Evolutionary conservation across 1,284 basidiomycete species (phyloP), one percentile per base, ranked within the genome.

Genomic region (Hortiboletus rubellus): DNA sequence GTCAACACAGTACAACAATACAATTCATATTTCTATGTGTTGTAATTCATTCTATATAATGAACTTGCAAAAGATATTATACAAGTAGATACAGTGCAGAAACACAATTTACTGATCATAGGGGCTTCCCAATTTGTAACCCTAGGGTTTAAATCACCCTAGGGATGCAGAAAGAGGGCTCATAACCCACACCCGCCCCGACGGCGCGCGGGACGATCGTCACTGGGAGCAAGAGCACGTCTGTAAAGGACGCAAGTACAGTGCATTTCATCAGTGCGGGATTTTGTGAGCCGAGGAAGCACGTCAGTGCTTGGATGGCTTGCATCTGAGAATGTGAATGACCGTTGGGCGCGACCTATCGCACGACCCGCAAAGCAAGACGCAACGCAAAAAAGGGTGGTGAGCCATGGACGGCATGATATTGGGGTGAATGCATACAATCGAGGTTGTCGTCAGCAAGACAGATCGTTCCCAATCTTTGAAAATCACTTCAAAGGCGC

Each of bases 201-300:
- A 87, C 85, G 0, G 94, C 92, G 10, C 92, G 85, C 0, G 96
- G 96, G 1, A 98, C 95, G 63, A 98, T 97, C 1, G 94, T 97
- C 18, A 98, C 96, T 0, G 96, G 96, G 0, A 98, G 79, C 0
- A 98, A 77, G 1, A 99, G 84, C 0, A 94, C 86, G 58, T 92
- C 89, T 11, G 92, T 92, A 75, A 99, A 98, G 0, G 92, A 92
- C 0, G 92, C 89, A 2, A 99, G 81, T 12, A 98, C 92, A 61
- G 91, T 97, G 22, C 93, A 86, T 71, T 99, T 99, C 56, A 96
- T 86, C 60, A 89, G 86, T 0, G 94, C 94, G 0, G 96, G 94
- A 66, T 98, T 97, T 49, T 89, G 84, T 0, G 94, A 90, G 6
- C 82, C 79, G 5, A 97, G 79, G 73, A 98, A 97, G 33, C 83